Evolutionary conservation across 495 filamentous ascomycete species (phyloP), one percentile per base, ranked within the genome.

Genomic region (Letharia columbiana): DNA sequence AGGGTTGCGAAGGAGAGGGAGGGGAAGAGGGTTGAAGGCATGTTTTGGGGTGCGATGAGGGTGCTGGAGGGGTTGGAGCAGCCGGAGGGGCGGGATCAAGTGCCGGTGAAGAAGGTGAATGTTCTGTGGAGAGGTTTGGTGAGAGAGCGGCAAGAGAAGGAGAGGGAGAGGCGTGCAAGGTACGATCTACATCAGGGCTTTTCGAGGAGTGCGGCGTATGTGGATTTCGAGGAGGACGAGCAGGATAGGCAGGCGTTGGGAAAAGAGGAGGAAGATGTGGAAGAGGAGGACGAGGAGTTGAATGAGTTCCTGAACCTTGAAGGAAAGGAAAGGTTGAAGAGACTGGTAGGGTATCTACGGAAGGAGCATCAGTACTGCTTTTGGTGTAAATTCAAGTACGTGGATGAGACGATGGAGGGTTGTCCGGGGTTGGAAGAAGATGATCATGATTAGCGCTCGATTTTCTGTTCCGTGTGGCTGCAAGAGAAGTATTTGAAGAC

Each of bases 371-470:
- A 81, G 50, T 99, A 99, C 73, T 99, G 94, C 78, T 96, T 96
- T 74, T 99, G 92, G 91, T 99, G 94, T 74, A 96, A 96, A 74
- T 89, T 81, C 74, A 77, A 79, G 54, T 98, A 97, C 71, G 74
- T 77, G 1, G 79, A 82, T 63, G 86, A 88, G 60, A 77, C 80
- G 68, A 87, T 97, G 86, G 90, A 94, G 7, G 92, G 90, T 0
- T 98, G 94, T 81, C 92, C 94, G 1, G 95, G 95, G 0, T 62
- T 87, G 18, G 91, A 87, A 7, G 95, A 97, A 77, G 93, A 97
- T 71, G 91, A 96, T 72, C 93, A 97, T 72, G 93, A 92, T 73
- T 96, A 76, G 64, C 58, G 42, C n/a, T 49, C n/a, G 44, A 35
- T 2, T 10, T 9, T 33, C 49, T 11, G 7, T 37, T 37, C 33